Base-by-base conservation (phyloP, 2,329 filamentous ascomycete genomes). In the Cladophialophora carrionii region DNA sequence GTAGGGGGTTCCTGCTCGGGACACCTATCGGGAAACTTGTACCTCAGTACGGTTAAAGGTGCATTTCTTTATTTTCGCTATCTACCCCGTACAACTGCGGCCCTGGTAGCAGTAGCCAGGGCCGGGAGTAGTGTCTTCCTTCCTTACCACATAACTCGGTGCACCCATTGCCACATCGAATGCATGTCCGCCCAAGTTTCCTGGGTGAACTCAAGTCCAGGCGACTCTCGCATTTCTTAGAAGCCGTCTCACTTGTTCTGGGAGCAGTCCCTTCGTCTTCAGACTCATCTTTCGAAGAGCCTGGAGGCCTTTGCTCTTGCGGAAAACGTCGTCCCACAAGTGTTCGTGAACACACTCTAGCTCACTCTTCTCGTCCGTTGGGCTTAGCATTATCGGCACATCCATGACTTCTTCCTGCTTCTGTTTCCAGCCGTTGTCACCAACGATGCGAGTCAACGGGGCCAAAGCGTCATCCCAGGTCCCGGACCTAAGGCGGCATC, bases 401-500 rank as follows among this genome's bases (percentile, higher is more conserved):
- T 78, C 73, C 72, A 77, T 76, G 54, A 75, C 68, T 75, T 79
- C 68, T 72, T 76, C 65, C 74, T 66, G 57, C 46, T 77, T 76
- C 57, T 76, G 72, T 53, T 76, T 77, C 65, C 74, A 77, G 63
- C 78, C 76, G 4, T 79, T 77, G 57, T 69, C 72, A 14, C 72
- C 72, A 26, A 72, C 72, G 46, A 76, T 76, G 29, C 65, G 66
- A 14, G 84, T 86, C 63, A 96, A 79, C 1, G 90, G 89, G 46
- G 87, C 85, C n/a, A 96, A 83, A 0, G 91, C 91, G 32, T 92
- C 88, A 64, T 95, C 89, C 91, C 91, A 96, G 63, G 82, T 88
- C 31, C 90, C 91, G 66, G 85, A 83, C 57, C 87, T 83, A 51
- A 96, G 83, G 32, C 84, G 81, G 20, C 93, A 87, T 68, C 90